phyloP scores from a whole-genome alignment of 1,139 yeast genomes.

The Kurtzmaniella quercitrusa region DNA sequence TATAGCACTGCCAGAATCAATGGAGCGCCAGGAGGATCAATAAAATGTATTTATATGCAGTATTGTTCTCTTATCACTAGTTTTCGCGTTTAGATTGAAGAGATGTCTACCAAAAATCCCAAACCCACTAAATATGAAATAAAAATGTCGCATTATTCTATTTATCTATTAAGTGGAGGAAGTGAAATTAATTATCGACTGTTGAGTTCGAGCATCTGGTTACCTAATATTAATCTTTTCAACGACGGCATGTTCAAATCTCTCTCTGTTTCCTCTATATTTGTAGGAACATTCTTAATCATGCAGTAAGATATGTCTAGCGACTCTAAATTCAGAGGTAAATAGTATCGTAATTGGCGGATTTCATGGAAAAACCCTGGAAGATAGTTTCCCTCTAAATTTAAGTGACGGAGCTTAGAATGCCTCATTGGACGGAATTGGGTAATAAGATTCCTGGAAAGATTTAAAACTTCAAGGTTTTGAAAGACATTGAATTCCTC shows the following conservation, averaged over 20 bases:
- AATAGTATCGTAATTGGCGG: constrained; percentile 10
- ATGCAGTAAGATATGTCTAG: constrained; percentile 18
- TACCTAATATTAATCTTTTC: not conserved
- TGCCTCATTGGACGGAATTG: constrained; percentile 11
- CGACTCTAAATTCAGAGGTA: constrained; percentile 12
- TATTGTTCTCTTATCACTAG: not conserved
- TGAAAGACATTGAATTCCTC: constrained; percentile 10
- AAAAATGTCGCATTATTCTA: too few species aligned
- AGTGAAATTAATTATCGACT: too few species aligned
- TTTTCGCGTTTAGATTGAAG: too few species aligned
- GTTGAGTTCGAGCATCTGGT: too few species aligned
- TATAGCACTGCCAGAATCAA: too few species aligned
- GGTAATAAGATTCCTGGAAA: constrained; percentile 22
- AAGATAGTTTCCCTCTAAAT: constrained; percentile 21
- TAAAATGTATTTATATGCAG: too few species aligned
- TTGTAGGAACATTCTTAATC: not conserved
- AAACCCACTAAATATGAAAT: too few species aligned
- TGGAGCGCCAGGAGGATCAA: not conserved
- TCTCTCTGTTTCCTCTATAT: not conserved
- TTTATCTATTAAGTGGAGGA: too few species aligned
- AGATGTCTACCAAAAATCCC: too few species aligned
- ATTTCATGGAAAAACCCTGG: constrained; percentile 7
- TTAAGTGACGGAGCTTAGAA: constrained; percentile 14
- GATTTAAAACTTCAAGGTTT: constrained; percentile 15
- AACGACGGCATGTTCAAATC: not conserved